Evolutionary conservation across 2,329 filamentous ascomycete genomes (phyloP).

Genomic region (Colletotrichum melonis): DNA sequence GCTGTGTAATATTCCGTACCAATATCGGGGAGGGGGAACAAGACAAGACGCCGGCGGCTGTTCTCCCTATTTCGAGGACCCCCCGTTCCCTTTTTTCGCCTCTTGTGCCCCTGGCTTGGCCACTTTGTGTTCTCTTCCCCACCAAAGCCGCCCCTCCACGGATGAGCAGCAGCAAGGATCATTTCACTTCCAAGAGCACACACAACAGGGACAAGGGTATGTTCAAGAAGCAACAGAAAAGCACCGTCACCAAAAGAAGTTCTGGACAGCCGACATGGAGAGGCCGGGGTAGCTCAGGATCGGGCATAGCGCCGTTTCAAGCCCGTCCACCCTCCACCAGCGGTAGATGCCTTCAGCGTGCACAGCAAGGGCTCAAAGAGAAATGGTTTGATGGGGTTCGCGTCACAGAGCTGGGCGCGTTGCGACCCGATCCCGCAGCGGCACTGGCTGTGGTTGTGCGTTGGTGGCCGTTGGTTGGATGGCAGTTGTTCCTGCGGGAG

Average conservation of each 20-base stretch:
- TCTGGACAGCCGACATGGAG: background rate
- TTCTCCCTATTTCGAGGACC: conserved; percentile 3
- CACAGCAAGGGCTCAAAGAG: background rate
- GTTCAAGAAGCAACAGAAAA: background rate
- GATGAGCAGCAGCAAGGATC: conserved; percentile 30
- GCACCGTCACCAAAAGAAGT: background rate
- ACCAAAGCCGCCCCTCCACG: conserved; percentile 22
- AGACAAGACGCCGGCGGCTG: conserved; percentile 1
- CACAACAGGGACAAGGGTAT: background rate
- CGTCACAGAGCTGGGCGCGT: conserved; percentile 18
- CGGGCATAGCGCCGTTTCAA: conserved; percentile 35
- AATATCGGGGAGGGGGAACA: background rate
- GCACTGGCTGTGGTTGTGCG: background rate
- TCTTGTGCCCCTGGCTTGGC: background rate
- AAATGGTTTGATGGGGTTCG: background rate
- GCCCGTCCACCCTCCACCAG: conserved; percentile 21
- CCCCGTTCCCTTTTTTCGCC: background rate
- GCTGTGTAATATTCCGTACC: background rate
- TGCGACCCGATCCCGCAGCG: conserved; percentile 30
- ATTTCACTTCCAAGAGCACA: background rate
- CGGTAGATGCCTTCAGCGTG: background rate
- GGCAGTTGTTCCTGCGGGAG: conserved; percentile 9
- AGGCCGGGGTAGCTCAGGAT: conserved; percentile 18
- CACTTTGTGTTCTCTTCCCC: conserved; percentile 15
- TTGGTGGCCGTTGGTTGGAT: conserved; percentile 26